phyloP scores from a whole-genome alignment of 2,329 filamentous ascomycete genomes.

The Aspergillus clavatus region DNA sequence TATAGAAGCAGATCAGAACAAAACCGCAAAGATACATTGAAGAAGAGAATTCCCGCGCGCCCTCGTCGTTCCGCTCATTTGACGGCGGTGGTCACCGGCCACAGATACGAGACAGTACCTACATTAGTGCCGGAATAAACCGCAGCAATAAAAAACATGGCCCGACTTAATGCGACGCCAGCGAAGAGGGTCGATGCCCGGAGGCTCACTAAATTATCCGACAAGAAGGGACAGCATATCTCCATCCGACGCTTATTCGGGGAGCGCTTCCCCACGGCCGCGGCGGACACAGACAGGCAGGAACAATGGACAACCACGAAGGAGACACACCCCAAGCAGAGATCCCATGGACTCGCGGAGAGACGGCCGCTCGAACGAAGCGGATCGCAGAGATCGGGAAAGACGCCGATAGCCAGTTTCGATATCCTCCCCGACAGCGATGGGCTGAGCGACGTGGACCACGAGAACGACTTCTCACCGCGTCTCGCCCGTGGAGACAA shows the following conservation, averaged over 20 bases:
- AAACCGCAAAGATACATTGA: neutral
- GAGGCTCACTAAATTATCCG: neutral
- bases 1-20: too few species aligned
- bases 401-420: constrained; percentile 17
- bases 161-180: constrained; percentile 12
- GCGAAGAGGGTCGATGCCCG: neutral
- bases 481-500: constrained; percentile 13
- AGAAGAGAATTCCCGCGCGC: too few species aligned
- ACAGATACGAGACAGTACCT: neutral
- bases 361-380: constrained; percentile 8
- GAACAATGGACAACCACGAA: constrained; percentile 9
- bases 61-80: too few species aligned
- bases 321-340: constrained; percentile 7
- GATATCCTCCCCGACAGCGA: constrained; percentile 30
- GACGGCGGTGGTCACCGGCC: neutral
- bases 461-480: constrained; percentile 7
- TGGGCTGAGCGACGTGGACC: constrained; percentile 14
- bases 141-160: constrained; percentile 5
- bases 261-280: constrained; percentile 1
- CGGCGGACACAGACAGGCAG: constrained; percentile 2
- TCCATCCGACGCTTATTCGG: neutral
- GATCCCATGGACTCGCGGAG: constrained; percentile 5
- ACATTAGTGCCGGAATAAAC: neutral
- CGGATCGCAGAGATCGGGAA: constrained; percentile 16
- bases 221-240: neutral